Percentiles rank a stretch among this genome's conserved stretches.
Conservation (phyloP, 1,284 basidiomycete genomes). For the Trametes polyzona region DNA sequence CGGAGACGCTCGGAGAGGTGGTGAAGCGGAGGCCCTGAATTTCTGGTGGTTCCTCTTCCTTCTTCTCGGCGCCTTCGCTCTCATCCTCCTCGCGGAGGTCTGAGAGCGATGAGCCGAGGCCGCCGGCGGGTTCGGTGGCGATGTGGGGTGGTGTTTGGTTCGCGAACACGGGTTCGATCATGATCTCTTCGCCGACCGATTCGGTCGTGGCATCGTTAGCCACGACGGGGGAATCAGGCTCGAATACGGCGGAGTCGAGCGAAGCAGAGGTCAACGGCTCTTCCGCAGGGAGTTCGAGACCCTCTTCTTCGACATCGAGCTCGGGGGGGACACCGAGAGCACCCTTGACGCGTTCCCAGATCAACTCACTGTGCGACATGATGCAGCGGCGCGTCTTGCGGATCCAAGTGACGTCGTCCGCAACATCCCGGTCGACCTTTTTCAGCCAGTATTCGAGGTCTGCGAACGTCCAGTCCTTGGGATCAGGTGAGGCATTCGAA, state of each 20-base stretch:
- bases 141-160: conserved; percentile 23
- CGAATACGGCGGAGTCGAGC: conserved; percentile 17
- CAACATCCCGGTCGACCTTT: conserved; percentile 57
- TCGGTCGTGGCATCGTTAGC: not conserved
- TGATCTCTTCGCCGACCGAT: conserved; percentile 31
- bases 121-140: conserved; percentile 13
- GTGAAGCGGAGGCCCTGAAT: conserved; percentile 67
- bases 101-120: conserved; percentile 23
- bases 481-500: conserved; percentile 42
- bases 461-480: conserved; percentile 58
- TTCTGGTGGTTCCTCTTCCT: conserved; percentile 23
- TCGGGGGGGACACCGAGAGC: conserved; percentile 79
- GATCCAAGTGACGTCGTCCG: conserved; percentile 67
- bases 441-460: conserved; percentile 67
- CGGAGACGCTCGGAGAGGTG: conserved; percentile 42
- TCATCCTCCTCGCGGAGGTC: conserved; percentile 35
- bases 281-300: conserved; percentile 11
- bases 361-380: conserved; percentile 69
- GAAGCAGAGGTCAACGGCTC: conserved; percentile 13
- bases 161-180: conserved; percentile 37
- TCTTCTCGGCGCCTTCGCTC: conserved; percentile 28
- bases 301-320: conserved; percentile 60
- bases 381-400: conserved; percentile 67
- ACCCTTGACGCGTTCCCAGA: conserved; percentile 83
- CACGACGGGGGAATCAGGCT: conserved; percentile 21